Evolutionary conservation across 495 filamentous ascomycete species (phyloP).

Genomic region (Penicillium antarcticum): DNA sequence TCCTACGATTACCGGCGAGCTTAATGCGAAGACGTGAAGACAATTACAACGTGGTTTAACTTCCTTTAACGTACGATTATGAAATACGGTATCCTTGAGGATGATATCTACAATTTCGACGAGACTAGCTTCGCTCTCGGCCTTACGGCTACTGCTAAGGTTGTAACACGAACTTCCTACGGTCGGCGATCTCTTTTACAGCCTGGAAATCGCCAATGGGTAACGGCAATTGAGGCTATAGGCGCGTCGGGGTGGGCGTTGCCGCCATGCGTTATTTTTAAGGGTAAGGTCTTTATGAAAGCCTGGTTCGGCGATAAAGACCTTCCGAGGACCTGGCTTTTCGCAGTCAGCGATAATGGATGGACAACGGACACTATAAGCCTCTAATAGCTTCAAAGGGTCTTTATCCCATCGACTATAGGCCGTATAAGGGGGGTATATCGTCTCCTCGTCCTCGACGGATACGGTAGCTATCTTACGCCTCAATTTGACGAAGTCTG

Average conservation of each 20-base stretch:
- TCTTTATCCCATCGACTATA: constrained; percentile 12
- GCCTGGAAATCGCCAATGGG: constrained; percentile 39
- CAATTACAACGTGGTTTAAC: too few species aligned
- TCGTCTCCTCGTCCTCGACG: constrained; percentile 4
- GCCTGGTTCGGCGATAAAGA: constrained; percentile 4
- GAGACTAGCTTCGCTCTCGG: too few species aligned
- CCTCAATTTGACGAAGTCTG: constrained; percentile 20
- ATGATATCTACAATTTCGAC: too few species aligned
- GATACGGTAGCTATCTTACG: constrained; percentile 21
- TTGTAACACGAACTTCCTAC: too few species aligned
- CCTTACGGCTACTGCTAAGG: too few species aligned
- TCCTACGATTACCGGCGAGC: neutral
- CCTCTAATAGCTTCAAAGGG: constrained; percentile 10
- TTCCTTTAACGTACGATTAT: too few species aligned
- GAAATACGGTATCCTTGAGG: neutral
- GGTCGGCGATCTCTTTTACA: too few species aligned
- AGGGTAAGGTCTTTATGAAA: constrained; percentile 8
- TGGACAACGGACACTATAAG: constrained; percentile 30
- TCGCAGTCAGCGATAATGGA: constrained; percentile 20
- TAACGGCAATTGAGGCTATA: constrained; percentile 34
- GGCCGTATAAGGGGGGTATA: constrained; percentile 5
- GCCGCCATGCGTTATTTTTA: constrained; percentile 28
- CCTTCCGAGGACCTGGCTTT: constrained; percentile 6
- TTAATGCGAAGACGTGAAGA: neutral
- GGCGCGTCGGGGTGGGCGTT: constrained; percentile 22